These are phyloP conservation scores for Dendrobium officinale DNA, from an alignment of 106 monocot genomes.

Conservation along the genomic window DNA sequence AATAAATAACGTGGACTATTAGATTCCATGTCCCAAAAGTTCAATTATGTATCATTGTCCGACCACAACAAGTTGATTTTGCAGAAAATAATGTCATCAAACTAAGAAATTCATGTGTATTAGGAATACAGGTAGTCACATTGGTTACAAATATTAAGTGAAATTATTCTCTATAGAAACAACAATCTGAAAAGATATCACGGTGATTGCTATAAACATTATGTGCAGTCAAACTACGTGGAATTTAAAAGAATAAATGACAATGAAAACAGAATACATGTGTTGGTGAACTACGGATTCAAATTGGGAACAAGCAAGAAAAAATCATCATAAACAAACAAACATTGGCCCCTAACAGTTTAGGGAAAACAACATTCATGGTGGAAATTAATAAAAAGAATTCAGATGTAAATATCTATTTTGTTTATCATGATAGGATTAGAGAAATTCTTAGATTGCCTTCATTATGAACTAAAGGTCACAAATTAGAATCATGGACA, in stretches of 20 bases:
- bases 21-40: neutral
- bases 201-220: neutral
- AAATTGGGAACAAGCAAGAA: neutral
- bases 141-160: neutral
- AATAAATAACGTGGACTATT: neutral
- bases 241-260: neutral
- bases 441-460: neutral
- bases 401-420: neutral
- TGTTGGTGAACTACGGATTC: neutral
- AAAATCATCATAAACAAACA: neutral
- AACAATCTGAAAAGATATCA: neutral
- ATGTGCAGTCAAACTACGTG: neutral
- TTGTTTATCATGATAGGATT: neutral
- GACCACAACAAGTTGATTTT: neutral
- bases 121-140: too few relatives aligned
- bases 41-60: neutral
- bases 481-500: neutral
- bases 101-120: neutral
- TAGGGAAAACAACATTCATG: neutral
- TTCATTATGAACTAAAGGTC: neutral
- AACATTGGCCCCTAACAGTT: neutral
- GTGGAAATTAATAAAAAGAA: neutral
- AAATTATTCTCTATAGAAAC: neutral
- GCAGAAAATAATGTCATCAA: neutral
- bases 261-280: neutral